Evolutionary conservation across 1,284 basidiomycete species (phyloP).

Genomic region (Pseudozyma sp.): DNA sequence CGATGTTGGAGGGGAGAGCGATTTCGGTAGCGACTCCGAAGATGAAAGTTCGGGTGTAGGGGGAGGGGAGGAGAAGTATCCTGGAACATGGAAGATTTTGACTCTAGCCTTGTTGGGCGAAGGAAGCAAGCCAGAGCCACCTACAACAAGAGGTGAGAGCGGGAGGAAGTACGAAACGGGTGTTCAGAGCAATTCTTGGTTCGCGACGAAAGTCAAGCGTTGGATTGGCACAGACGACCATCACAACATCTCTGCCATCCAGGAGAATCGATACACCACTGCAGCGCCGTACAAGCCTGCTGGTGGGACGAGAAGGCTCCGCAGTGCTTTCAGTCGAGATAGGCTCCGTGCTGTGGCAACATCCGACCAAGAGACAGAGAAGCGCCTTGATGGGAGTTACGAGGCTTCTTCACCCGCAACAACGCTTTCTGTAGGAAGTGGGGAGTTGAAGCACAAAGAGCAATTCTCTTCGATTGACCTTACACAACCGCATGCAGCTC

Average conservation of each 20-base stretch:
- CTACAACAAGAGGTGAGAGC: slow-evolving; percentile 19
- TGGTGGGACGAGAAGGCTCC: slow-evolving; percentile 7
- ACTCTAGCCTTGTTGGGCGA: slow-evolving; percentile 27
- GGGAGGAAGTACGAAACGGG: slow-evolving; percentile 36
- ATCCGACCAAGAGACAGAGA: no score
- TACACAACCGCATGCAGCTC: neutral
- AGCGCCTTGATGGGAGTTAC: neutral
- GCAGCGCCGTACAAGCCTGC: neutral
- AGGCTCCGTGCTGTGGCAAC: neutral
- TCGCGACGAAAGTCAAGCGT: slow-evolving; percentile 29
- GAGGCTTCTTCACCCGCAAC: slow-evolving; percentile 23
- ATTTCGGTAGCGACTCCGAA: slow-evolving; percentile 26
- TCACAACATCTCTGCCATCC: neutral
- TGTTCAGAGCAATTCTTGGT: slow-evolving; percentile 37
- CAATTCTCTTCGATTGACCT: slow-evolving; percentile 28
- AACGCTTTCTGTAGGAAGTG: slow-evolving; percentile 31
- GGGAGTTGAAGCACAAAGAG: slow-evolving; percentile 27
- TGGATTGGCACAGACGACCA: slow-evolving; percentile 25
- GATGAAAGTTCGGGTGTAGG: slow-evolving; percentile 10
- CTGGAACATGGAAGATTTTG: slow-evolving; percentile 36
- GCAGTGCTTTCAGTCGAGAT: slow-evolving; percentile 17
- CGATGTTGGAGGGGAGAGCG: slow-evolving; percentile 16
- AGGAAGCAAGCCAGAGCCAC: slow-evolving; percentile 22
- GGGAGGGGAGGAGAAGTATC: slow-evolving; percentile 28
- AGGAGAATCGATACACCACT: slow-evolving; percentile 13